Base-by-base conservation (phyloP, 2,329 filamentous ascomycete genomes). In the Fusarium nygamai region DNA sequence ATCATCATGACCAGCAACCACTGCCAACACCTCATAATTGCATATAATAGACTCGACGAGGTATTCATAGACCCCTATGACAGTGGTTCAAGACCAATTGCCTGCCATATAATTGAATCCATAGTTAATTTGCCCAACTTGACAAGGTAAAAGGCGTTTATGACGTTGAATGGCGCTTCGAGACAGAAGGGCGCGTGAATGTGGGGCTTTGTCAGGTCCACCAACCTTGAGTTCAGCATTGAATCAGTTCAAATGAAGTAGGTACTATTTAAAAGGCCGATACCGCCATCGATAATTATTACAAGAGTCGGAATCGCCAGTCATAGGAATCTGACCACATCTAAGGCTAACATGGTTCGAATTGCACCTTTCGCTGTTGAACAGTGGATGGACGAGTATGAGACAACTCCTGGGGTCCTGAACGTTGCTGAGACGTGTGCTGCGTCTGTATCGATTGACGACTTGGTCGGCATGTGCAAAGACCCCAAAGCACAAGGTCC, bases 401-500 rank as follows among this genome's bases (percentile, higher is more conserved):
- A 91, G 79, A 85, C 76, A 14, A 90, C 86, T 6, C 87, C 88
- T 0, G 86, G 85, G 10, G 86, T 88, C 5, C 80, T 91, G 81
- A 95, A 97, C 81, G 88, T 96, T 56, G 92, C 93, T 65, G 93
- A 96, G 82, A 96, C 93, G 2, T 96, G 93, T 79, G 92, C 90
- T 64, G 90, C 92, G 6, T 94, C 92, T 8, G 86, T 96, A 29
- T 95, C 93, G 0, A 84, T 96, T 67, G 87, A 92, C 31, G 89
- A 95, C 54, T 86, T 96, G 8, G 83, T 87, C 16, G 82, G 82
- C 1, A 82, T 96, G 33, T 91, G 85, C 66, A 88, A 89, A 50
- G 87, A 91, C 74, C 87, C 88, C 58, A 77, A 80, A 61, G 72
- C 78, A 11, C 72, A 81, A 71, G 62, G 82, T 66, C 82, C 87